These are phyloP conservation scores for Penicillium riverlandense DNA, from an alignment of 495 filamentous ascomycete genomes.

Conservation along the genomic window DNA sequence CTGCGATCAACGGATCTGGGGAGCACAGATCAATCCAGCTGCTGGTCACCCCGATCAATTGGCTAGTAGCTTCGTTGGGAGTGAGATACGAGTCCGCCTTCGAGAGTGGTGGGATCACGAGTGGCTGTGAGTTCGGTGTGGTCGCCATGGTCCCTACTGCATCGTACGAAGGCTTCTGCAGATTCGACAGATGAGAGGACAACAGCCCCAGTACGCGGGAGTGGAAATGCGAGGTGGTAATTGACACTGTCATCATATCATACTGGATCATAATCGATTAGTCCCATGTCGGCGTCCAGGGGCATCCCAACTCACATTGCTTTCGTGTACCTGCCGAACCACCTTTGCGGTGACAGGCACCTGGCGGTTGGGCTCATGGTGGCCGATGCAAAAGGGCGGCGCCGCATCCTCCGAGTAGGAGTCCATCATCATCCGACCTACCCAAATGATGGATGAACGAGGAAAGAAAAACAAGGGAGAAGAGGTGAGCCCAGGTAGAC, in stretches of 20 bases:
- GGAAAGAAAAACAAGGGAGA: too few species aligned
- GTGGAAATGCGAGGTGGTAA: slow-evolving; percentile 80
- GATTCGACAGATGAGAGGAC: slow-evolving; percentile 46
- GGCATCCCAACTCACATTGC: slow-evolving; percentile 29
- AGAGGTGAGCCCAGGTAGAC: too few species aligned
- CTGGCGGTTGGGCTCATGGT: slow-evolving; percentile 66
- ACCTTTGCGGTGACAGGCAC: slow-evolving; percentile 54
- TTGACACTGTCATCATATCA: slow-evolving; percentile 83
- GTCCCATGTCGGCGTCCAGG: background rate
- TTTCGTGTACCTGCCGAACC: slow-evolving; percentile 60
- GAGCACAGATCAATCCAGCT: slow-evolving; percentile 90
- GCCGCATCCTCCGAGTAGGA: slow-evolving; percentile 44
- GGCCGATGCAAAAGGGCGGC: slow-evolving; percentile 71
- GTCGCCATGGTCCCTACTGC: slow-evolving; percentile 27
- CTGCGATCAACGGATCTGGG: slow-evolving; percentile 68
- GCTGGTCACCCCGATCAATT: slow-evolving; percentile 66
- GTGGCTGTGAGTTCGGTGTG: slow-evolving; percentile 33
- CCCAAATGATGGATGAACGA: too few species aligned
- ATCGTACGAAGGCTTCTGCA: slow-evolving; percentile 23
- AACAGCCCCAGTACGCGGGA: slow-evolving; percentile 60
- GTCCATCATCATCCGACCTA: background rate
- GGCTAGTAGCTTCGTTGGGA: slow-evolving; percentile 62
- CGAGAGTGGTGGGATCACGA: slow-evolving; percentile 62
- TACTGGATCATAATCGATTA: slow-evolving; percentile 51
- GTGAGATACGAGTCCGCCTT: slow-evolving; percentile 66